A percentile compares a stretch with the other conserved stretches of the same genome.
phyloP scores from a whole-genome alignment of 2,329 filamentous ascomycete genomes.

The Trichoderma simmonsii region DNA sequence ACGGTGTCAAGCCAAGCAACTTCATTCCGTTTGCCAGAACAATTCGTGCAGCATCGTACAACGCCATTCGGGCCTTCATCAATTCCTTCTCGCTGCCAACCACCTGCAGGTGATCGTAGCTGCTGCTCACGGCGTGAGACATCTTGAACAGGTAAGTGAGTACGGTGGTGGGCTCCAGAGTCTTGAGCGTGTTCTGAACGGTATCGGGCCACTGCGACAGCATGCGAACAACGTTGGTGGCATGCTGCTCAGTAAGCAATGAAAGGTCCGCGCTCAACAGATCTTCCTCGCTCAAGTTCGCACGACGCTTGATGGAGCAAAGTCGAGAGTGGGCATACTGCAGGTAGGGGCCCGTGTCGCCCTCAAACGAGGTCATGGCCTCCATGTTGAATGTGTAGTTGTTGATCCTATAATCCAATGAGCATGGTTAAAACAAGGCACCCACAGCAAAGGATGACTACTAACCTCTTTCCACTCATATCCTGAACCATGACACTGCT shows the following conservation, averaged over 20 bases:
- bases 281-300: slow-evolving; percentile 52
- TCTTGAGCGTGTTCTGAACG: slow-evolving; percentile 79
- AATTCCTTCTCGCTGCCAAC: slow-evolving; percentile 74
- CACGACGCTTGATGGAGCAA: slow-evolving; percentile 59
- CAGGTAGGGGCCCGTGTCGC: slow-evolving; percentile 80
- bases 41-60: slow-evolving; percentile 73
- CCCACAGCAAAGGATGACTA: not conserved
- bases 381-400: slow-evolving; percentile 75
- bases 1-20: slow-evolving; percentile 72
- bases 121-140: slow-evolving; percentile 74
- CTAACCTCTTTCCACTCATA: slow-evolving; percentile 88
- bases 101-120: slow-evolving; percentile 78
- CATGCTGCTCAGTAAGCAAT: slow-evolving; percentile 69
- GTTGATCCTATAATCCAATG: slow-evolving; percentile 47
- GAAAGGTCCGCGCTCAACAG: slow-evolving; percentile 62
- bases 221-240: slow-evolving; percentile 68
- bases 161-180: slow-evolving; percentile 65
- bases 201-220: slow-evolving; percentile 85
- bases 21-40: slow-evolving; percentile 82
- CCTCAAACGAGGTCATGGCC: slow-evolving; percentile 79
- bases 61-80: slow-evolving; percentile 64
- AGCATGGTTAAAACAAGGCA: not conserved
- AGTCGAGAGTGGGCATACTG: slow-evolving; percentile 79
- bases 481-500: slow-evolving; percentile 97
- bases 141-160: slow-evolving; percentile 75